Conservation (phyloP, 164 flowering plant genomes). For the Echeveria elegans region DNA sequence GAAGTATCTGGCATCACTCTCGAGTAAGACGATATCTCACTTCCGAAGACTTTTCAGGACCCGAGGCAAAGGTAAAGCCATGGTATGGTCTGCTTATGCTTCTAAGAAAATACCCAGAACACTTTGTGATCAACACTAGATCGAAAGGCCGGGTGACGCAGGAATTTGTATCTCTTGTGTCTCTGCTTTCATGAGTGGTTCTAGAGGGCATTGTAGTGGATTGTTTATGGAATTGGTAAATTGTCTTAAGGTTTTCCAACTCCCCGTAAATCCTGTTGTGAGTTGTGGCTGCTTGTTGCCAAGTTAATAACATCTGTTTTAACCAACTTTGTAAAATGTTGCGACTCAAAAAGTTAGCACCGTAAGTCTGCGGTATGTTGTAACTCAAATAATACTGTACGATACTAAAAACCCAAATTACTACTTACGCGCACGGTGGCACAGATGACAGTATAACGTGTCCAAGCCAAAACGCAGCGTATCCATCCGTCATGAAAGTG, state of each 20-base stretch:
- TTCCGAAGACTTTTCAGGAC: slow-evolving; percentile 67
- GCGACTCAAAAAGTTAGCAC: too few species aligned
- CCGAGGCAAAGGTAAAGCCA: slow-evolving; percentile 76
- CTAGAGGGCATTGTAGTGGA: neutral
- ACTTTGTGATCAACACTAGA: slow-evolving; percentile 92
- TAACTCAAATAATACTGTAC: too few species aligned
- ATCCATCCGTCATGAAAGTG: too few species aligned
- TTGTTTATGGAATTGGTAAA: neutral
- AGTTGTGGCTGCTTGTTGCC: neutral
- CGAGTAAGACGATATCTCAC: slow-evolving; percentile 88
- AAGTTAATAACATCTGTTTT: neutral
- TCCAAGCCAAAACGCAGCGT: too few species aligned
- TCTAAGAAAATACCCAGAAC: slow-evolving; percentile 91
- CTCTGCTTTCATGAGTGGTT: slow-evolving; percentile 45
- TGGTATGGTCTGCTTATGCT: slow-evolving; percentile 93
- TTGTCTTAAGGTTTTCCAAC: neutral
- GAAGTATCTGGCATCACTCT: slow-evolving; percentile 79
- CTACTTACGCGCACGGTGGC: too few species aligned
- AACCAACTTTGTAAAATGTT: too few species aligned
- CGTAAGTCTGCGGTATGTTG: too few species aligned
- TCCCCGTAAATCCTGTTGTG: neutral
- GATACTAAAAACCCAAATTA: too few species aligned
- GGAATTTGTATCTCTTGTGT: slow-evolving; percentile 91
- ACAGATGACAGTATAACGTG: too few species aligned
- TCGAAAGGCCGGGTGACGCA: slow-evolving; percentile 76